A percentile compares a stretch with the other conserved stretches of the same genome.
Evolutionary conservation across 805 yeast genomes (phyloP).

Genomic region (Lipomyces spencermartinsiae): DNA sequence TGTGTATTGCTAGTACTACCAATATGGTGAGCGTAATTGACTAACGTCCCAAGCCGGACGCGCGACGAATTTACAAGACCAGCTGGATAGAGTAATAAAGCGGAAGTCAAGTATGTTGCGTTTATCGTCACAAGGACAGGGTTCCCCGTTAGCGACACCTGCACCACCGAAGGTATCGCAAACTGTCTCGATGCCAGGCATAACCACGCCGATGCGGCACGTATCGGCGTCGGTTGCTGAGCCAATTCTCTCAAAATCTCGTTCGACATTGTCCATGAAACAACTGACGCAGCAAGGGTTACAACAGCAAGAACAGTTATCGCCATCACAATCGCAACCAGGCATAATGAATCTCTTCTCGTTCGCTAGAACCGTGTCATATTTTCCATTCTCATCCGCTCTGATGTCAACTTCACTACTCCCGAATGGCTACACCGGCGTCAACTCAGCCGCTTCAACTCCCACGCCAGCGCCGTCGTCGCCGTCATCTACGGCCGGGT

Average conservation of each 20-base stretch:
- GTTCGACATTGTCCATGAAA: constrained; percentile 14
- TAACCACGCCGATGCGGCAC: constrained; percentile 24
- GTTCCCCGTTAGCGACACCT: constrained; percentile 12
- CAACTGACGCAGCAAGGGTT: constrained; percentile 24
- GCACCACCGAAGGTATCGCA: constrained; percentile 32
- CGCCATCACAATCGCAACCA: constrained; percentile 14
- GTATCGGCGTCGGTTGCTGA: constrained; percentile 14
- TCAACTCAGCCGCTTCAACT: background rate
- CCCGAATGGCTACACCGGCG: constrained; percentile 1
- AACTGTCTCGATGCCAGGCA: constrained; percentile 14
- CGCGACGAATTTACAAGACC: constrained; percentile 22
- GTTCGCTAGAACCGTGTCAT: constrained; percentile 29
- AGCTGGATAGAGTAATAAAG: constrained; percentile 21
- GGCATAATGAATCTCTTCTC: constrained; percentile 18
- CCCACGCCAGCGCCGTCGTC: constrained; percentile 8
- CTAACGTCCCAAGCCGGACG: constrained; percentile 21
- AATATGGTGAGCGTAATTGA: background rate
- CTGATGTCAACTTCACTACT: constrained; percentile 15
- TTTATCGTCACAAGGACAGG: constrained; percentile 15
- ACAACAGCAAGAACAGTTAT: constrained; percentile 14
- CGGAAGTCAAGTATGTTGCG: constrained; percentile 27
- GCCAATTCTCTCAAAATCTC: constrained; percentile 15
- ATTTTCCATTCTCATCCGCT: constrained; percentile 31
- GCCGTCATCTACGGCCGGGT: constrained; percentile 18
- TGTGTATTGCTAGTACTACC: background rate